phyloP scores from a whole-genome alignment of 2,329 filamentous ascomycete species.

The Cryphonectria carpinicola region DNA sequence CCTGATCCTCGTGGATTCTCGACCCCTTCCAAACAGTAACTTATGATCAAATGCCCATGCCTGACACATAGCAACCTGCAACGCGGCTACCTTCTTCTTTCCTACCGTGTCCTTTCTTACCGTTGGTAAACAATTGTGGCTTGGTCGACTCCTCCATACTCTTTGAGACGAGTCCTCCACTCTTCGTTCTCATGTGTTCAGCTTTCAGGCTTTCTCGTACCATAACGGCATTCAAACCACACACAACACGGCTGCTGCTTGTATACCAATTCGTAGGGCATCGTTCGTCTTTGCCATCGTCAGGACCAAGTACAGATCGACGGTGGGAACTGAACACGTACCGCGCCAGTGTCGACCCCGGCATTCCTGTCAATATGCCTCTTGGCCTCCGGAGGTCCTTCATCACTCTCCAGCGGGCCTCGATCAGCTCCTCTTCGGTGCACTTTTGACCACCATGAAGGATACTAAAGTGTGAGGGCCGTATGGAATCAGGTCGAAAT shows the following conservation, averaged over 20 bases:
- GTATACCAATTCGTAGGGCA: not conserved
- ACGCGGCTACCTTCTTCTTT: not conserved
- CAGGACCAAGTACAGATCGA: not conserved
- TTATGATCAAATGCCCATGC: too few species aligned
- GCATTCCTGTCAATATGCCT: not conserved
- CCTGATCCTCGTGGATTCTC: not conserved
- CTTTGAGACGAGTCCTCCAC: not conserved
- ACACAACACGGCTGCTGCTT: not conserved
- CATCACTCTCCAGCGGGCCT: too few species aligned
- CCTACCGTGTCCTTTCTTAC: too few species aligned
- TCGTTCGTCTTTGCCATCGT: not conserved
- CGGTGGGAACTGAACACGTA: constrained; percentile 7
- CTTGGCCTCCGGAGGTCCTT: too few species aligned
- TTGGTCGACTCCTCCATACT: not conserved
- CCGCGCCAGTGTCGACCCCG: not conserved
- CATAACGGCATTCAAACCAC: not conserved
- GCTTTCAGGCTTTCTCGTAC: not conserved
- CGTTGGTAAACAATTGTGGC: not conserved
- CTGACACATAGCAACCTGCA: not conserved
- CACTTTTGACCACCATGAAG: not conserved
- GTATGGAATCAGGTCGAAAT: not conserved
- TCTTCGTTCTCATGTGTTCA: not conserved
- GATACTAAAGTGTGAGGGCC: not conserved
- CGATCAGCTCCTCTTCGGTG: not conserved
- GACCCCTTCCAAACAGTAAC: not conserved